Evolutionary conservation across 495 filamentous ascomycete species (phyloP), one percentile per base, ranked within the genome.

Genomic region (Talaromyces nanjingensis): DNA sequence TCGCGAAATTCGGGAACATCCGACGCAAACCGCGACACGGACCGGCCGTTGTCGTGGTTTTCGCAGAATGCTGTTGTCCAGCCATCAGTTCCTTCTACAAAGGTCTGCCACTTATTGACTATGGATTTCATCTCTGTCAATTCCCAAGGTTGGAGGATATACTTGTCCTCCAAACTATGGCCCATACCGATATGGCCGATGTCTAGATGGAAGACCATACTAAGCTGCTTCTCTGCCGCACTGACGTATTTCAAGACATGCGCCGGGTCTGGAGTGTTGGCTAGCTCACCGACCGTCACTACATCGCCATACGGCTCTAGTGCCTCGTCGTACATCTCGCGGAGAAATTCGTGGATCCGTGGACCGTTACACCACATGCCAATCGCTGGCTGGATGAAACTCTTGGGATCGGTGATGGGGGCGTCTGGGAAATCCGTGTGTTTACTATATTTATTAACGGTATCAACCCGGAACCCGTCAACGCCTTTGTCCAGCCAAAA

Each of bases 41-140:
- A 76, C 11, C 85, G 74, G 12, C 77, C 72, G 56, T 87, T 79
- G 68, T 88, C 86, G 67, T 89, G 86, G 61, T 87, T 89, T 67
- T 89, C 86, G 58, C 81, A 76, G 70, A 80, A 88, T 0, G 81
- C 71, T 0, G 86, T 81, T 25, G 82, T 86, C 86, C 86, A 88
- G 18, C 79, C 84, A 20, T 65, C 66, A 62, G 63, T 65, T 22
- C 65, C 45, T 22, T 59, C 47, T 29, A 72, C 31, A 16, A 56
- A 63, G 31, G 62, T 52, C 59, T 70, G 68, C 70, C 70, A 72
- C 61, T 77, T 81, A 22, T 69, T 69, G 12, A 88, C 72, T 12
- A 81, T 74, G 8, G 69, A 64, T 65, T 84, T 85, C 33, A 88
- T 60, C 25, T 79, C 68, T 4, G 75, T 64, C 9, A 86, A 71